Percentiles rank a stretch among this genome's conserved stretches.
phyloP scores from a whole-genome alignment of 257 asterid genomes.

The Plectranthus barbatus region DNA sequence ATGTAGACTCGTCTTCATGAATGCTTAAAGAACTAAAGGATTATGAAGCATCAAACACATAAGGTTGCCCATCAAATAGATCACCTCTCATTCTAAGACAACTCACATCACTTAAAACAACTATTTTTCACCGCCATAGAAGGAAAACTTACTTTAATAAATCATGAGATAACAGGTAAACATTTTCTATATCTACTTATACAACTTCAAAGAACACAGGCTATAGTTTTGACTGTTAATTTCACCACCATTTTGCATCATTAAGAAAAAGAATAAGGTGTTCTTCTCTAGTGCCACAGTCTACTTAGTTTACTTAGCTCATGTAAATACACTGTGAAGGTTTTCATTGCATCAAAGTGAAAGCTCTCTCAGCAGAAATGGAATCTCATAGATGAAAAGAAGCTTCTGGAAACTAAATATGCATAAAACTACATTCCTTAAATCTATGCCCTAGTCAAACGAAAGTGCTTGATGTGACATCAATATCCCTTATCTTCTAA shows the following conservation, averaged over 20 bases:
- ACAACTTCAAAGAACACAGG: not conserved
- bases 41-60: slow-evolving; percentile 8
- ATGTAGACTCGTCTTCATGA: slow-evolving; percentile 9
- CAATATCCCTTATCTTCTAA: slow-evolving; percentile 7
- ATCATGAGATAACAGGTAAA: not conserved
- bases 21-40: slow-evolving; percentile 2
- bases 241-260: not conserved
- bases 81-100: slow-evolving; percentile 8
- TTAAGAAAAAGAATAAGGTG: not conserved
- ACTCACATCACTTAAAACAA: not conserved
- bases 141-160: not conserved
- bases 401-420: not conserved
- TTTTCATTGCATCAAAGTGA: not conserved
- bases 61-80: not conserved
- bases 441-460: not conserved
- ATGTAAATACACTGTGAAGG: not conserved
- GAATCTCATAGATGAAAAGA: not conserved
- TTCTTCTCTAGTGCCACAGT: not conserved
- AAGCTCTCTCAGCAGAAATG: not conserved
- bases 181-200: not conserved
- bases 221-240: not conserved
- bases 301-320: slow-evolving; percentile 5
- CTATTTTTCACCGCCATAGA: slow-evolving; percentile 1
- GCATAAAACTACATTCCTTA: not conserved
- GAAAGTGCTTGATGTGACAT: slow-evolving; percentile 3